phyloP scores from a whole-genome alignment of 2,329 filamentous ascomycete species.

The Aspergillus piperis region DNA sequence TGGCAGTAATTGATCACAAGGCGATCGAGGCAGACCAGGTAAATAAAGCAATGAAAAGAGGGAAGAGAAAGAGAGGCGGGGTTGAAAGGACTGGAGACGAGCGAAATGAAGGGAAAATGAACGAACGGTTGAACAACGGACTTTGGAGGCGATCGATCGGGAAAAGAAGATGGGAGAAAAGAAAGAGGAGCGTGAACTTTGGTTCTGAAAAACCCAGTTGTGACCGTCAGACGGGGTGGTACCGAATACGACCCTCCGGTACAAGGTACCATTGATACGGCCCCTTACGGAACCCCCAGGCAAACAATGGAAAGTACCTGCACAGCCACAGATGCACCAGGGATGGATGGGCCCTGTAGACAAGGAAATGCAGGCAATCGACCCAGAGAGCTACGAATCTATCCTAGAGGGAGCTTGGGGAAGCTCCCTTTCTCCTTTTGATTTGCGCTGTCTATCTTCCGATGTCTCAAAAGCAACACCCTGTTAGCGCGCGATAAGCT shows the following conservation, averaged over 20 bases:
- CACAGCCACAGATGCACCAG: conserved; percentile 10
- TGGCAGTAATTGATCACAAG: not conserved
- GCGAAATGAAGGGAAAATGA: not conserved
- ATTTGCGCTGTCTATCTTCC: not conserved
- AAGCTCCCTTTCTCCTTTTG: not conserved
- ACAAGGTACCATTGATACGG: not conserved
- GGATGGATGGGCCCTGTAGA: not conserved
- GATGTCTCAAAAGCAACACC: not conserved
- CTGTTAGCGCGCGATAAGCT: not conserved
- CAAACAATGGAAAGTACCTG: not conserved
- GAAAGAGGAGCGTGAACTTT: conserved; percentile 1
- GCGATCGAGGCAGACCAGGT: not conserved
- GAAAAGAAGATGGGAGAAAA: conserved; percentile 8
- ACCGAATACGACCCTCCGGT: conserved; percentile 10
- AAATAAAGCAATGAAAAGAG: not conserved
- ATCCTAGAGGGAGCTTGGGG: not conserved
- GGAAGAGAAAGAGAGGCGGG: not conserved
- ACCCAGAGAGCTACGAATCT: not conserved
- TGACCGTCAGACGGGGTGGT: conserved; percentile 8
- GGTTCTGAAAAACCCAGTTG: conserved; percentile 5
- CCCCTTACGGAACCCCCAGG: not conserved
- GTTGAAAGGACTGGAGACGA: conserved; percentile 1
- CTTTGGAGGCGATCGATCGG: conserved; percentile 9
- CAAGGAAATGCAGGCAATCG: not conserved
- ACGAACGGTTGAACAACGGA: not conserved